Base-by-base conservation (phyloP, 306 rosid genomes). In the Vigna nakashimae region DNA sequence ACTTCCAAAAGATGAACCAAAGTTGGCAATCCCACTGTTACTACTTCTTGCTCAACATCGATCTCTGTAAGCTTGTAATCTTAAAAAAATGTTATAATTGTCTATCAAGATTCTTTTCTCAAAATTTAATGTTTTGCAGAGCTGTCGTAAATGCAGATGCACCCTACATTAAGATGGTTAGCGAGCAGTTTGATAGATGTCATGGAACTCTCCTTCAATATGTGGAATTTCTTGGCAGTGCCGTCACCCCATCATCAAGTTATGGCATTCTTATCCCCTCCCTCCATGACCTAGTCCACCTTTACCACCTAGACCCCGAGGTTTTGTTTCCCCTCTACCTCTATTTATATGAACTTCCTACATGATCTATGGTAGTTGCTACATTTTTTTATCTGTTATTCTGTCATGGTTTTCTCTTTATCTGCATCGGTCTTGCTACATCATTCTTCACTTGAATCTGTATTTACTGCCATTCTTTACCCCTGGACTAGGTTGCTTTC, bases 1-100 rank as follows among this genome's bases (percentile, higher is more conserved):
- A 76, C 92, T 95, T 85, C 89, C 98, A 4, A 92, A 91, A 86
- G 99, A 95, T 66, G 99, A 95, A 80, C 88, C 90, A 3, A 92
- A 91, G 82, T 75, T 91, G 91, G 99, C 98, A 17, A 60, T 88
- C 64, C 99, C 99, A 48, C 97, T 95, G 71, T 74, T 95, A 83
- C 84, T 95, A 69, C 99, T 91, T 79, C 83, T 95, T 86, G 93
- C 99, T 82, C 99, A 95, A 74, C 99, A 95, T 78, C 97, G 99
- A 70, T 95, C 99, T 66, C 46, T 91, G 99, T 95, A 91, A 92
- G 98, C 81, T 58, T 26, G 48, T 22, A 48, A 70, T 56, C 76
- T 75, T 77, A 16, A 24, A 34, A 24, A 30, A 26, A 49, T 65
- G 51, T 46, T 70, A 5, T 49, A 78, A 42, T 24, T 69, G 18